Conservation (phyloP, 331 rosid species). For the Acacia pycnantha region DNA sequence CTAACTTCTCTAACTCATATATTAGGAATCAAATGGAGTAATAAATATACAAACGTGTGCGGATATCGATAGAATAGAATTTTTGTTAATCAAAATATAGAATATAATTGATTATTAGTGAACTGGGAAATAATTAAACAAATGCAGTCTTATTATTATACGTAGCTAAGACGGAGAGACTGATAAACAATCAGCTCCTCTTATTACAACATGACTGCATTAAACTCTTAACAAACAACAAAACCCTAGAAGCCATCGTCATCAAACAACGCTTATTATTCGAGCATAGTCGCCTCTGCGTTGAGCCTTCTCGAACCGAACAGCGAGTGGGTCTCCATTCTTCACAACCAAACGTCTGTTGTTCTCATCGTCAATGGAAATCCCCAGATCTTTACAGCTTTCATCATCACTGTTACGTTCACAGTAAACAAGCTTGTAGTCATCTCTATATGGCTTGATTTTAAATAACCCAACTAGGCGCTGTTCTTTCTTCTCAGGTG, state of each 20-base stretch:
- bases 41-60: no score
- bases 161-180: neutral
- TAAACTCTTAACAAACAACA: no score
- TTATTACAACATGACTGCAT: neutral
- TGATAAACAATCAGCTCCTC: neutral
- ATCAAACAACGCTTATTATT: neutral
- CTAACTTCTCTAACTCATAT: no score
- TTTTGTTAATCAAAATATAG: no score
- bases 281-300: neutral
- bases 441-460: neutral
- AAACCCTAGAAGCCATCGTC: neutral
- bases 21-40: no score
- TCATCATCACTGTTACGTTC: neutral
- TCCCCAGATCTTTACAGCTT: neutral
- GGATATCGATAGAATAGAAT: no score
- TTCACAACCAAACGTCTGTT: neutral
- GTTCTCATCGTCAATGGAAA: neutral
- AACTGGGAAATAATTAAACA: no score
- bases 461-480: neutral
- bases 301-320: neutral
- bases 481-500: neutral
- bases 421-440: neutral
- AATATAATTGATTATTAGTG: no score
- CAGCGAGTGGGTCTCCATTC: neutral
- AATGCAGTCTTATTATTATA: neutral